Conservation (phyloP, 2,329 filamentous ascomycete species). For the Teratosphaeria epicoccoides region DNA sequence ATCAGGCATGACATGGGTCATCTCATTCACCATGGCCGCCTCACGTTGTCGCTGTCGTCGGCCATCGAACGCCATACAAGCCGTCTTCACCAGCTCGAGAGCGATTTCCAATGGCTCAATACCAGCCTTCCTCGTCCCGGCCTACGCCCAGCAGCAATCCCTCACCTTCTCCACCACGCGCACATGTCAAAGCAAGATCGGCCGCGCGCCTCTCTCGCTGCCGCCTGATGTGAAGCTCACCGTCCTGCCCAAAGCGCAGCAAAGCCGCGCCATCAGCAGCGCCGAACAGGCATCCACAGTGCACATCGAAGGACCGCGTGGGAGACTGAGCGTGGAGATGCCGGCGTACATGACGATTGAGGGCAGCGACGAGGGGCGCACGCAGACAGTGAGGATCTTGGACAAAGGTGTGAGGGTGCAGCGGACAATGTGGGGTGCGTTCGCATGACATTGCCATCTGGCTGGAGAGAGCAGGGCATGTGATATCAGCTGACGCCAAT, state of each 20-base stretch:
- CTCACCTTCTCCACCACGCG: slow-evolving; percentile 63
- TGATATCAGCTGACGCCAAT: slow-evolving; percentile 1
- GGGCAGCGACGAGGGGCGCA: slow-evolving; percentile 53
- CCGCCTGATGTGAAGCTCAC: slow-evolving; percentile 72
- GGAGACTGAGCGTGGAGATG: slow-evolving; percentile 66
- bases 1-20: not conserved
- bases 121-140: slow-evolving; percentile 62
- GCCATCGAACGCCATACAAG: slow-evolving; percentile 14
- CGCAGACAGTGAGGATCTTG: slow-evolving; percentile 58
- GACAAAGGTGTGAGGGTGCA: slow-evolving; percentile 62
- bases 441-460: no score
- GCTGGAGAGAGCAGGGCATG: no score
- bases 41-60: slow-evolving; percentile 15
- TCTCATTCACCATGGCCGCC: slow-evolving; percentile 12
- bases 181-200: slow-evolving; percentile 67
- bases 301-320: slow-evolving; percentile 70
- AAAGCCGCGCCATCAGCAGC: slow-evolving; percentile 49
- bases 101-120: slow-evolving; percentile 27
- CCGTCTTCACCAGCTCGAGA: slow-evolving; percentile 6
- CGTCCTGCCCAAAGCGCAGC: slow-evolving; percentile 49
- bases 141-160: slow-evolving; percentile 43
- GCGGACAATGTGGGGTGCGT: slow-evolving; percentile 89
- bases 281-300: slow-evolving; percentile 56
- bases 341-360: slow-evolving; percentile 66
- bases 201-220: slow-evolving; percentile 66